phyloP scores from a whole-genome alignment of 148 eudicot species.

The Spergularia bocconei region DNA sequence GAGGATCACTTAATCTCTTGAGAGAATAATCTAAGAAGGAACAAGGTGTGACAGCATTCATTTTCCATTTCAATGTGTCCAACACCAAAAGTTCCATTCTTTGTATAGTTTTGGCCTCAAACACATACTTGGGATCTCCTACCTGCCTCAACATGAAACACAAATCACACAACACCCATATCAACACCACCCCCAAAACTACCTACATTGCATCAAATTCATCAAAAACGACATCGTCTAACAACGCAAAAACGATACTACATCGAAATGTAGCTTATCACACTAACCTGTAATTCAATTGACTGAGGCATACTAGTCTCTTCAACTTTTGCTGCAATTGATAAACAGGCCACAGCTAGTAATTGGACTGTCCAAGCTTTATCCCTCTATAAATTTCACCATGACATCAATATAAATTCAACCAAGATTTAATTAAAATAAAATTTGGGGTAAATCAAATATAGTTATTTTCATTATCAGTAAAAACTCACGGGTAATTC shows the following conservation, averaged over 20 bases:
- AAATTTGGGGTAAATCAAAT: not conserved
- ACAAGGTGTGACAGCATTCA: slow-evolving; percentile 72
- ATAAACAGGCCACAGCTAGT: slow-evolving; percentile 83
- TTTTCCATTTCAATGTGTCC: slow-evolving; percentile 67
- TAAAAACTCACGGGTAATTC: slow-evolving; percentile 66
- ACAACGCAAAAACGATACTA: too few species aligned
- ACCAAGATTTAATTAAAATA: not conserved
- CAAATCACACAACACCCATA: not conserved
- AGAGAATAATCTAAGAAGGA: slow-evolving; percentile 63
- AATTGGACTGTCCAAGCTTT: slow-evolving; percentile 73
- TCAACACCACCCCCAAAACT: not conserved
- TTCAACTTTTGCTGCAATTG: slow-evolving; percentile 75
- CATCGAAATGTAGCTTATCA: slow-evolving; percentile 8
- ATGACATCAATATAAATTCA: slow-evolving; percentile 7
- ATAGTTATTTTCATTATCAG: not conserved
- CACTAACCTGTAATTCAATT: slow-evolving; percentile 64
- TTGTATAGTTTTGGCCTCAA: slow-evolving; percentile 74
- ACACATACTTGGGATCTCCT: slow-evolving; percentile 58
- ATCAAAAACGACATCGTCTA: not conserved
- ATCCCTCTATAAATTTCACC: slow-evolving; percentile 32
- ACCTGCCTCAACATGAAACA: slow-evolving; percentile 41
- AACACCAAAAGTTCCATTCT: slow-evolving; percentile 85
- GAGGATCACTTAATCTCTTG: slow-evolving; percentile 18
- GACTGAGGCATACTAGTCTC: slow-evolving; percentile 52
- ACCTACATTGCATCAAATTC: not conserved